phyloP scores from a whole-genome alignment of 306 rosid species.

The Casuarina equisetifolia region DNA sequence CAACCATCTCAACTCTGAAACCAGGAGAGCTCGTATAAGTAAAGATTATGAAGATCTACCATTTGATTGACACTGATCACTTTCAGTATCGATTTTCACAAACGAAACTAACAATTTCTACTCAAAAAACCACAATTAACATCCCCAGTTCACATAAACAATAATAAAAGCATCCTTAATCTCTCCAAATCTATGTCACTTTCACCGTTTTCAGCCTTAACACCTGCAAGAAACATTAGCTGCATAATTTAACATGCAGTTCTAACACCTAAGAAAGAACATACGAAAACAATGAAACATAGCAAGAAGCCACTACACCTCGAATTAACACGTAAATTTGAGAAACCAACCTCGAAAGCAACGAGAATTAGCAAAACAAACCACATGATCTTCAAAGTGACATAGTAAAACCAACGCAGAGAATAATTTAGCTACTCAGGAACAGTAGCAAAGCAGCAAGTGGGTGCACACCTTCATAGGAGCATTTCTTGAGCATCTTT shows the following conservation, averaged over 20 bases:
- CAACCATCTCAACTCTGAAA: neutral
- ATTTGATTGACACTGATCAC: neutral
- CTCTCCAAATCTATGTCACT: neutral
- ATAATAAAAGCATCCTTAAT: neutral
- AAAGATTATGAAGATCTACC: neutral
- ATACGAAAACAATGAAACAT: slow-evolving; percentile 7
- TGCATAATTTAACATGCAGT: neutral
- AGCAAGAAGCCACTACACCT: slow-evolving; percentile 13
- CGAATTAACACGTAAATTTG: slow-evolving; percentile 18
- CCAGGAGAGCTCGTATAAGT: neutral
- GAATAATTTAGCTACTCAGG: neutral
- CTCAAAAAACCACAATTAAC: neutral
- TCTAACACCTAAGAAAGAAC: neutral
- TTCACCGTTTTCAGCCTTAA: neutral
- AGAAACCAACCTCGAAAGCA: slow-evolving; percentile 18
- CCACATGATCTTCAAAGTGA: neutral
- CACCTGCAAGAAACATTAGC: neutral
- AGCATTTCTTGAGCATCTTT: slow-evolving; percentile 95
- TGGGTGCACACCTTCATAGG: slow-evolving; percentile 59
- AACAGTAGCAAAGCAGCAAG: neutral
- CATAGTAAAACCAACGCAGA: neutral
- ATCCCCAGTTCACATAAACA: slow-evolving; percentile 5
- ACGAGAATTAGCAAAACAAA: slow-evolving; percentile 5
- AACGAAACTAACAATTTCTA: neutral
- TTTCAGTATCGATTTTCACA: slow-evolving; percentile 1